These are phyloP conservation scores for Trichomonas gallinae DNA, from an alignment of 208 protist species.

Conservation along the genomic window DNA sequence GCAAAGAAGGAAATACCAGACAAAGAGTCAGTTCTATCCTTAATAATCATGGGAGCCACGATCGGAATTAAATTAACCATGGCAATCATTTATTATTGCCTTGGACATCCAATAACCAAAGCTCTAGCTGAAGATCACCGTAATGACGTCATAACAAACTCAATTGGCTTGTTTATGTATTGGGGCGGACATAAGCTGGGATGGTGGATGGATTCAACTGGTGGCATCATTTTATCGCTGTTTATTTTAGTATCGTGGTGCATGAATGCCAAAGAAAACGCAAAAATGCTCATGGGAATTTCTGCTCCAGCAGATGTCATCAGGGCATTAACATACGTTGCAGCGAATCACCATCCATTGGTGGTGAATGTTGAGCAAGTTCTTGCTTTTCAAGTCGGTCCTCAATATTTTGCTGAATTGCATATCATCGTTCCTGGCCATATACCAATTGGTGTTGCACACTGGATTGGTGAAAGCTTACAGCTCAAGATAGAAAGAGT, in stretches of 20 bases:
- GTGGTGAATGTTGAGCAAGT: background rate
- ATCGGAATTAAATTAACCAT: background rate
- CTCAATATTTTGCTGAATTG: background rate
- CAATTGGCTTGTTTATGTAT: background rate
- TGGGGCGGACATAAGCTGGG: background rate
- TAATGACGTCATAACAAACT: background rate
- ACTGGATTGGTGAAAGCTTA: background rate
- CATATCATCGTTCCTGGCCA: background rate
- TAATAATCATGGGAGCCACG: background rate
- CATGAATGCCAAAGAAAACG: background rate
- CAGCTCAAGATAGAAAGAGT: background rate
- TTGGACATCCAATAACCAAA: background rate
- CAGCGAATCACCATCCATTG: background rate
- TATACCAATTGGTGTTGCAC: background rate
- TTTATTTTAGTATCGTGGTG: background rate
- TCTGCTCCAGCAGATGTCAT: background rate
- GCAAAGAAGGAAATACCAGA: background rate
- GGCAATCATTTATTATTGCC: background rate
- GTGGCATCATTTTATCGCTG: background rate
- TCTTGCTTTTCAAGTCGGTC: background rate
- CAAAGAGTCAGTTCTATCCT: background rate
- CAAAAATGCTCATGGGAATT: background rate
- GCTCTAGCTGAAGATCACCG: background rate
- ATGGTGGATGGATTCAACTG: conserved; percentile 16
- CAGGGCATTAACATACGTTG: background rate